Conservation (phyloP, 148 eudicot species). For the Amaranthus palmeri region DNA sequence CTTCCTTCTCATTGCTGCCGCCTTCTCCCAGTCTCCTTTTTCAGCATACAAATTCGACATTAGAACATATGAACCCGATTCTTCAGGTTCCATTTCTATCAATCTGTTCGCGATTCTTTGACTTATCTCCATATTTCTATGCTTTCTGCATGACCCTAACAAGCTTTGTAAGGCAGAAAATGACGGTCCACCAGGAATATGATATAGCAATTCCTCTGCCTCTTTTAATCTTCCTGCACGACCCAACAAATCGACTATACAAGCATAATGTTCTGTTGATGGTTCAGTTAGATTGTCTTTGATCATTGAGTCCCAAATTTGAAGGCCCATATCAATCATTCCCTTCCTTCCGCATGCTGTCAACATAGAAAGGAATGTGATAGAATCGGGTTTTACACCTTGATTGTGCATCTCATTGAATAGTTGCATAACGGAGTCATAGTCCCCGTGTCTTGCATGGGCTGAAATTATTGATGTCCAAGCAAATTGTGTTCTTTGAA, state of each 20-base stretch:
- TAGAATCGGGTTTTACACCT: conserved; percentile 57
- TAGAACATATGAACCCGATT: conserved; percentile 75
- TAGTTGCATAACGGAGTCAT: conserved; percentile 57
- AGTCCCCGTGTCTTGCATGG: conserved; percentile 82
- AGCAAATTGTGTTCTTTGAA: conserved; percentile 54
- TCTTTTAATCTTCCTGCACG: conserved; percentile 75
- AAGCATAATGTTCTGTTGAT: conserved; percentile 63
- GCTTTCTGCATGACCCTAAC: conserved; percentile 68
- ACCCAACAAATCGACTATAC: conserved; percentile 91
- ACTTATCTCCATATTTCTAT: conserved; percentile 72
- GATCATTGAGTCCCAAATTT: conserved; percentile 59
- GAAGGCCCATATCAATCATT: conserved; percentile 67
- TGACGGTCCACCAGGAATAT: conserved; percentile 58
- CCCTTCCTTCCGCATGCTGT: conserved; percentile 86
- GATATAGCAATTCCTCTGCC: conserved; percentile 62
- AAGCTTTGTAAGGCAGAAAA: conserved; percentile 83
- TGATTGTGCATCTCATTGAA: conserved; percentile 55
- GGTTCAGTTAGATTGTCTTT: conserved; percentile 51
- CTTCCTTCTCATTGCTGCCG: conserved; percentile 51
- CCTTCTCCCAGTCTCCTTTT: conserved; percentile 83
- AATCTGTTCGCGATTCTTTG: conserved; percentile 43
- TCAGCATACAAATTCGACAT: conserved; percentile 87
- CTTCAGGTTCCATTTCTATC: conserved; percentile 62
- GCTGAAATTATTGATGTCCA: conserved; percentile 97
- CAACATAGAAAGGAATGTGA: conserved; percentile 72